Evolutionary conservation across 768 basidiomycete genomes (phyloP).

Genomic region (Auriscalpium vulgare): DNA sequence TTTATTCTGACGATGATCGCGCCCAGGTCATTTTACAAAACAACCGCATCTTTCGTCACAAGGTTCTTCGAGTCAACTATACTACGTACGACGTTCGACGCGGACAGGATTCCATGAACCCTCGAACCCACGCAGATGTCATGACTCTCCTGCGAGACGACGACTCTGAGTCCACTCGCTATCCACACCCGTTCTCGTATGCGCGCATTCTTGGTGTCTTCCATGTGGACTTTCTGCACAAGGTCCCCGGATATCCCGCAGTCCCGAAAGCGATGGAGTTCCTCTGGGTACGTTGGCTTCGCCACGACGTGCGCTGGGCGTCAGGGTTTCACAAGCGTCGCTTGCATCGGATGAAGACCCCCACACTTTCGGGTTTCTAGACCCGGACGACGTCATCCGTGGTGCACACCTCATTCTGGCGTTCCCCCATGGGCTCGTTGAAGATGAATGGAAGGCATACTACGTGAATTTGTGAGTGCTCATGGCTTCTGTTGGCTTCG

Average conservation of each 20-base stretch:
- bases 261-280: no score
- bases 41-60: no score
- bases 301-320: constrained; percentile 4
- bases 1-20: no score
- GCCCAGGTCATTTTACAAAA: no score
- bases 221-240: constrained; percentile 19
- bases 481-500: neutral
- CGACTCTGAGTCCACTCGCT: neutral
- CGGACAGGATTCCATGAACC: constrained; percentile 16
- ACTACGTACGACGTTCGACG: constrained; percentile 13
- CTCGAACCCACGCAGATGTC: constrained; percentile 11
- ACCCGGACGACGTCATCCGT: constrained; percentile 25
- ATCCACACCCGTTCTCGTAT: constrained; percentile 23
- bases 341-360: constrained; percentile 13
- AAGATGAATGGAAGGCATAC: neutral
- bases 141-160: constrained; percentile 14
- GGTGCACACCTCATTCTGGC: constrained; percentile 28
- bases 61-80: no score
- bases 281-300: no score
- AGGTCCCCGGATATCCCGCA: neutral
- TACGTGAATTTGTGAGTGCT: constrained; percentile 2
- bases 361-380: constrained; percentile 28
- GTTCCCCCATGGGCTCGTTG: constrained; percentile 17
- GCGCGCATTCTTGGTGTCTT: constrained; percentile 23
- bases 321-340: neutral